phyloP scores from a whole-genome alignment of 1,284 basidiomycete genomes.

The Ceratobasidium sp. region DNA sequence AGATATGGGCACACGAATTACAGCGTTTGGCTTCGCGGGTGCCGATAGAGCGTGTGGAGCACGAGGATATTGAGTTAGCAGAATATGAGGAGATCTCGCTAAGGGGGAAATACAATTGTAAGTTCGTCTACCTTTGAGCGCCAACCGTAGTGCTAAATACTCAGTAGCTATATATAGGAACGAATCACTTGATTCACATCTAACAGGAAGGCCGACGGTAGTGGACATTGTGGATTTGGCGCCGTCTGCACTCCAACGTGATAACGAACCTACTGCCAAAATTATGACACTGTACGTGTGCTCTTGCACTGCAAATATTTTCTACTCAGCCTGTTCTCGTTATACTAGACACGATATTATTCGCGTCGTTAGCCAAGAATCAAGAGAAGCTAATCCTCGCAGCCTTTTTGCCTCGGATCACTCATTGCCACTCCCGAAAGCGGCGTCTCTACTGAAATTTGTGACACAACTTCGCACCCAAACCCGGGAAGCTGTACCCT shows the following conservation, averaged over 20 bases:
- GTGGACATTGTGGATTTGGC: slow-evolving; percentile 34
- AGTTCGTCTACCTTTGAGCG: neutral
- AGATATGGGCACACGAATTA: slow-evolving; percentile 37
- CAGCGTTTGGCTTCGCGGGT: slow-evolving; percentile 8
- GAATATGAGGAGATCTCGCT: slow-evolving; percentile 1
- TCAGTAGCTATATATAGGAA: slow-evolving; percentile 13
- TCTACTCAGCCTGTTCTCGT: neutral
- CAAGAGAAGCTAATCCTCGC: slow-evolving; percentile 1
- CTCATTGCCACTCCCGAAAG: slow-evolving; percentile 23
- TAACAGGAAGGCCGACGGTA: neutral
- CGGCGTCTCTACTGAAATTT: slow-evolving; percentile 1
- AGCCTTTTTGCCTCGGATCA: slow-evolving; percentile 18
- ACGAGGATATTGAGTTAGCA: slow-evolving; percentile 5
- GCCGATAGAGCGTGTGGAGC: neutral
- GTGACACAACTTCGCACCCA: slow-evolving; percentile 18
- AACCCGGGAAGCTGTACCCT: slow-evolving; percentile 5
- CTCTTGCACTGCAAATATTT: neutral
- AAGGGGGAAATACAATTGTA: slow-evolving; percentile 16
- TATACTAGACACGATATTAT: slow-evolving; percentile 28
- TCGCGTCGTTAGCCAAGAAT: slow-evolving; percentile 26
- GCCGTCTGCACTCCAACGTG: slow-evolving; percentile 28
- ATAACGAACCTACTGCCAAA: slow-evolving; percentile 27
- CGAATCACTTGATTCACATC: neutral
- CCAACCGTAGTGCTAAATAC: neutral
- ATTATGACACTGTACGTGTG: slow-evolving; percentile 26